Conservation (phyloP, 495 filamentous ascomycete genomes). For the Lepraria neglecta region DNA sequence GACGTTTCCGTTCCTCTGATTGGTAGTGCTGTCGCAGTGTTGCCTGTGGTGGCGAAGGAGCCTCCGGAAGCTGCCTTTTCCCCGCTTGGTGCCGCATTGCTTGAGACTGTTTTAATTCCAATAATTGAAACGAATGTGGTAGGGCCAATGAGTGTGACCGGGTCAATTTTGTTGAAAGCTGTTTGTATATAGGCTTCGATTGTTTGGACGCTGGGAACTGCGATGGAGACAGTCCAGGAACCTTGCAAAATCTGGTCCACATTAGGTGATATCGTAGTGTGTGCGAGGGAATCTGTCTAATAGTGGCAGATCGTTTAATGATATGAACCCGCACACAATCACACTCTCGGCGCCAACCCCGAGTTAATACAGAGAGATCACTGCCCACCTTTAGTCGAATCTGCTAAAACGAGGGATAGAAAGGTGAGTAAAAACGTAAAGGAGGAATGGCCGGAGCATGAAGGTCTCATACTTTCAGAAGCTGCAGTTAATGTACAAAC, state of each 20-base stretch:
- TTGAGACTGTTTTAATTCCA: not conserved
- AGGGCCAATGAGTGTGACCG: not conserved
- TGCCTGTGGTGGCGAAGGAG: not conserved
- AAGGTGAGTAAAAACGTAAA: not conserved
- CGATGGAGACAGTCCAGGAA: not conserved
- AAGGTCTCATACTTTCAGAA: not conserved
- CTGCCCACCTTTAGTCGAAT: not conserved
- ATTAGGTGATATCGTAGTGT: not conserved
- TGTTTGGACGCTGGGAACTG: not conserved
- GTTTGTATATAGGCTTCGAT: not conserved
- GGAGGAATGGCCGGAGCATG: not conserved
- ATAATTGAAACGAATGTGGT: not conserved
- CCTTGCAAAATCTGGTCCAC: not conserved
- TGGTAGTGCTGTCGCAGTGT: not conserved
- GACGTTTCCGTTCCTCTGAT: not conserved
- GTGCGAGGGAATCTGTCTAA: not conserved
- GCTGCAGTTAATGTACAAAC: not conserved
- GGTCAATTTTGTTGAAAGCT: not conserved
- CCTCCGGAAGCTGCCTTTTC: not conserved
- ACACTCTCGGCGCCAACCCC: not conserved
- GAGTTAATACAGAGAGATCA: not conserved
- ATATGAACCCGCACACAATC: not conserved
- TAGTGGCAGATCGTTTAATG: not conserved
- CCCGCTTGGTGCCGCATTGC: not conserved
- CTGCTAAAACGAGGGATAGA: not conserved